Evolutionary conservation across 208 protist genomes (phyloP), one percentile per base, ranked within the genome.

Genomic region (Porcisia hertigi): DNA sequence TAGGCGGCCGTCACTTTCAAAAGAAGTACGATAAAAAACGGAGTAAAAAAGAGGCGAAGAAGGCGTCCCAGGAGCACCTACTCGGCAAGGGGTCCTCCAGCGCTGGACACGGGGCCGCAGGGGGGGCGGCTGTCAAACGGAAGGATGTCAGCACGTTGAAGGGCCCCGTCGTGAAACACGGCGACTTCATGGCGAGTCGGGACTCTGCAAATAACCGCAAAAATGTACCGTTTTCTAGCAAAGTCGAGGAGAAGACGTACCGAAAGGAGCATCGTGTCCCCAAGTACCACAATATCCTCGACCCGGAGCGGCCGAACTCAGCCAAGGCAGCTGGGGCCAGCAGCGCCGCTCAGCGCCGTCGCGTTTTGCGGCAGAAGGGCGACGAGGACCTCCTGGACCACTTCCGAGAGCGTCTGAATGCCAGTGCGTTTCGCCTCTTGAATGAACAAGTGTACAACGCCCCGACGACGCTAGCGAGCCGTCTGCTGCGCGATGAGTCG

Each of bases 361-460:
- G 89, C 0, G 86, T 97, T 57, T 79, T 93, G 53, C 77, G 79
- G 0, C 84, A 85, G 36, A 94, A 92, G 47, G 85, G 83, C 34
- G 93, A 92, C 71, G 93, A 97, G 52, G 89, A 94, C 54, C 78
- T 97, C 3, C 85, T 96, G 11, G 81, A 87, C 39, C 92, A 96
- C 84, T 96, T 97, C 78, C 88, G 89, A n/a, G 84, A 85, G 79
- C 90, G 90, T 75, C 88, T 97, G 25, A 89, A 92, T 63, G 87
- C 90, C 5, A 95, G 92, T 80, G 94, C 90, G 0, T 97, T 97
- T 71, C 94, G 94, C 0, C 79, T 96, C 36, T 74, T 97, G 39
- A 97, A 97, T 76, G 94, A 97, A 73, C 90, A 97, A 76, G 81
- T 97, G 8, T 97, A 97, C 82, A 94, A 87, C 83, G 90, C 92